A percentile compares a stretch with the other conserved stretches of the same genome.
phyloP scores from a whole-genome alignment of 441 rosid species.

The Eruca vesicaria region DNA sequence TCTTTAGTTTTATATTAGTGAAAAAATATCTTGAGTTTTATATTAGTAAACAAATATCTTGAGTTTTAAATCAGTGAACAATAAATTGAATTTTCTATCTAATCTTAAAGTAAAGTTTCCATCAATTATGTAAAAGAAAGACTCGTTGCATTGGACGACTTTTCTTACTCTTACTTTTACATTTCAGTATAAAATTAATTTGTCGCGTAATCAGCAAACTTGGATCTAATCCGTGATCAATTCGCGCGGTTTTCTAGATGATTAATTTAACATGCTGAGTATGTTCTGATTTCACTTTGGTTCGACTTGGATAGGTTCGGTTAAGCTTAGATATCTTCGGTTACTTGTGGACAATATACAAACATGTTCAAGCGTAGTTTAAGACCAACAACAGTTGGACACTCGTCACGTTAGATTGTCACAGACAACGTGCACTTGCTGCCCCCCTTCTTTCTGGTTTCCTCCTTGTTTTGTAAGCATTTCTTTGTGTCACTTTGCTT shows the following conservation, averaged over 20 bases:
- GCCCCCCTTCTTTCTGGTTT: background rate
- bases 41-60: background rate
- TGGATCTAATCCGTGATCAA: background rate
- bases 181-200: background rate
- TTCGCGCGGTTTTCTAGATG: background rate
- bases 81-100: background rate
- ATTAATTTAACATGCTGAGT: background rate
- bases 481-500: background rate
- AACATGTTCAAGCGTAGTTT: background rate
- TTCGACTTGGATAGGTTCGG: background rate
- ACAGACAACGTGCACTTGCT: slow-evolving; percentile 26
- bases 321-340: background rate
- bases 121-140: slow-evolving; percentile 19
- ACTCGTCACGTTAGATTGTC: background rate
- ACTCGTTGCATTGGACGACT: background rate
- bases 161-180: background rate
- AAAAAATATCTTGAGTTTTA: slow-evolving; percentile 5
- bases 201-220: slow-evolving; percentile 3
- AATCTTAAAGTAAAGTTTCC: background rate
- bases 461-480: background rate
- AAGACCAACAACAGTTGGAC: background rate
- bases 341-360: background rate
- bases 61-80: background rate
- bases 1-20: background rate
- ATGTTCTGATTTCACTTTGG: background rate